These are phyloP conservation scores for Verticillium nonalfalfae DNA, from an alignment of 2,329 filamentous ascomycete genomes.

Conservation along the genomic window DNA sequence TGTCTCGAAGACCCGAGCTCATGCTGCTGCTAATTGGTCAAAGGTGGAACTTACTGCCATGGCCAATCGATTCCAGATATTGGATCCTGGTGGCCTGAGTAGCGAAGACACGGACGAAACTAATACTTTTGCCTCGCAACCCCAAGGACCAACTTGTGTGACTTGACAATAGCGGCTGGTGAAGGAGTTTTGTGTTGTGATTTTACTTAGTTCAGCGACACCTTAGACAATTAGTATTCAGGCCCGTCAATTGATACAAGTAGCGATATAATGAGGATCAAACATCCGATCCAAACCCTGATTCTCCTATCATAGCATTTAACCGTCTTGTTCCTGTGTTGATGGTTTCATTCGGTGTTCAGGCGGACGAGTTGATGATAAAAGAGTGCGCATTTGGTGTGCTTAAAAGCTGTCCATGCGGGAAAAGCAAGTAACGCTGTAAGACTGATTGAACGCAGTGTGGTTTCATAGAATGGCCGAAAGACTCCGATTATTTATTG, in stretches of 20 bases:
- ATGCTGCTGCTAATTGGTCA: conserved; percentile 17
- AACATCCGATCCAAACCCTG: no score
- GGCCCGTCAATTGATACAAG: conserved; percentile 2
- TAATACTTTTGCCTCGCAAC: neutral
- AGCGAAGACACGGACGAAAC: conserved; percentile 26
- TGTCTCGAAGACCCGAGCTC: conserved; percentile 10
- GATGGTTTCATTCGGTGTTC: no score
- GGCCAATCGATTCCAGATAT: conserved; percentile 56
- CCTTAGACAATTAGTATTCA: neutral
- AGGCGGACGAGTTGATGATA: no score
- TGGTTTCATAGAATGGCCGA: no score
- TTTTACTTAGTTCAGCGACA: no score
- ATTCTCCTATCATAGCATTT: no score
- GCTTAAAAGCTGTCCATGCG: no score
- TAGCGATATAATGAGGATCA: neutral
- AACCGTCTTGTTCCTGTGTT: no score
- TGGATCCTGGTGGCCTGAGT: conserved; percentile 40
- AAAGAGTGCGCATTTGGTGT: no score
- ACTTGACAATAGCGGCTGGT: neutral
- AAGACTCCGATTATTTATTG: no score
- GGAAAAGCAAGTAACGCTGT: no score
- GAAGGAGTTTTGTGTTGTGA: neutral
- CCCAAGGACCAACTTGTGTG: neutral
- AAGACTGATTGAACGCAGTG: no score
- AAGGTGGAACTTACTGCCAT: conserved; percentile 29